Evolutionary conservation across 228 moss, liverwort and hornwort species (phyloP).

Genomic region (Sphagnum fallax): DNA sequence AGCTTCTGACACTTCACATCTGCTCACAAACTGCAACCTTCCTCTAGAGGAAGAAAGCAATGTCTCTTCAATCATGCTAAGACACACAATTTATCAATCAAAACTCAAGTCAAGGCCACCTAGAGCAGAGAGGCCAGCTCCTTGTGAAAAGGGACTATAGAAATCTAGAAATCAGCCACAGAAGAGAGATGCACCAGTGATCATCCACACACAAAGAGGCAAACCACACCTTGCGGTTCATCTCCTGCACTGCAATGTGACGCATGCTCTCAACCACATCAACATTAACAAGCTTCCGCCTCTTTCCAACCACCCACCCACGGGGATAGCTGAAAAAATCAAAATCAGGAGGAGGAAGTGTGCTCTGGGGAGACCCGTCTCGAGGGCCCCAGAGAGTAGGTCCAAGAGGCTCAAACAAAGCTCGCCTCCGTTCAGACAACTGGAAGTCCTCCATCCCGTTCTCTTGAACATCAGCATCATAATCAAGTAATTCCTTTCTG

Average conservation of each 20-base stretch:
- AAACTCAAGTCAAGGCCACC: no score
- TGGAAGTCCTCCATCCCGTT: slow-evolving; percentile 68
- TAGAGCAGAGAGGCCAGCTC: no score
- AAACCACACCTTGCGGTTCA: slow-evolving; percentile 86
- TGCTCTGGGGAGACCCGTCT: slow-evolving; percentile 70
- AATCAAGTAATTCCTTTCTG: slow-evolving; percentile 34
- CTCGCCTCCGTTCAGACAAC: slow-evolving; percentile 79
- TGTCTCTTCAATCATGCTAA: no score
- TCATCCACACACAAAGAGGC: not conserved
- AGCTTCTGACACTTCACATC: no score
- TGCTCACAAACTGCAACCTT: no score
- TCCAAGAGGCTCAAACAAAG: slow-evolving; percentile 90
- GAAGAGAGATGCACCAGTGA: no score
- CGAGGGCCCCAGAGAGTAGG: slow-evolving; percentile 78
- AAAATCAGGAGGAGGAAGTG: slow-evolving; percentile 94
- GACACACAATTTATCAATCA: no score
- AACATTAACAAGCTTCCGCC: slow-evolving; percentile 96
- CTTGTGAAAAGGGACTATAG: no score
- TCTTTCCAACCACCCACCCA: slow-evolving; percentile 98
- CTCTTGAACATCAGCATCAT: slow-evolving; percentile 53
- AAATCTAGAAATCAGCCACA: no score
- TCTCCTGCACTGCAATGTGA: slow-evolving; percentile 97
- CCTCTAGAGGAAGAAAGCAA: no score
- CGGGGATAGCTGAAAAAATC: slow-evolving; percentile 80
- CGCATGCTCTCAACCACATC: slow-evolving; percentile 99